phyloP scores from a whole-genome alignment of 1,139 yeast genomes.

The Debaryomyces sp. region DNA sequence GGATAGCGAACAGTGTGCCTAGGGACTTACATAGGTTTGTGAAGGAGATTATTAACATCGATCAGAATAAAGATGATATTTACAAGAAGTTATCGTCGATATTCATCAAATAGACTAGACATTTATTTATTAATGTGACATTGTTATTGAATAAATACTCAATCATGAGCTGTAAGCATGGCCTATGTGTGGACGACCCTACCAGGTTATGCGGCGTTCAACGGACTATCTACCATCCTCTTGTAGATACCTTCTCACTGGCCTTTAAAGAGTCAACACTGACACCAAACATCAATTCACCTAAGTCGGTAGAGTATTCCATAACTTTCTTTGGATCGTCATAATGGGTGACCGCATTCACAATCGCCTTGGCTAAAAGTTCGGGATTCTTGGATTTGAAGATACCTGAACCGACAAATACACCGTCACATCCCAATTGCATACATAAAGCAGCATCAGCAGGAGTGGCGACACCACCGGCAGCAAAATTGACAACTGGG shows the following conservation, averaged over 20 bases:
- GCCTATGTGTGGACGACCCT: background rate
- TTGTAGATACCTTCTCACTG: constrained; percentile 50
- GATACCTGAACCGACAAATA: constrained; percentile 89
- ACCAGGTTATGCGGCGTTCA: background rate
- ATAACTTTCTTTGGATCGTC: constrained; percentile 65
- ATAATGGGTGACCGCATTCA: constrained; percentile 78
- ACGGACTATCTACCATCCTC: constrained; percentile 49
- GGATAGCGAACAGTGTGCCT: constrained; percentile 34
- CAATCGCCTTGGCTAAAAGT: constrained; percentile 77
- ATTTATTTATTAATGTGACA: background rate
- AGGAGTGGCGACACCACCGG: constrained; percentile 91
- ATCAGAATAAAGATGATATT: constrained; percentile 35
- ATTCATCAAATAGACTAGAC: constrained; percentile 16
- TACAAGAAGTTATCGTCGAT: constrained; percentile 28
- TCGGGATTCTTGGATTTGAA: constrained; percentile 78
- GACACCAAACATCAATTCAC: constrained; percentile 75
- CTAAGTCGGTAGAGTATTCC: constrained; percentile 75
- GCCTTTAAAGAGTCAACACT: constrained; percentile 54
- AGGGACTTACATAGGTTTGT: constrained; percentile 44
- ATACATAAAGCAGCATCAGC: constrained; percentile 87
- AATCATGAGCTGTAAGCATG: background rate
- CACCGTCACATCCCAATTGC: constrained; percentile 93
- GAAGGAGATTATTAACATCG: constrained; percentile 39
- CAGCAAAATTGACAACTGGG: constrained; percentile 88
- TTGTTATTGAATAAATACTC: background rate